phyloP scores from a whole-genome alignment of 2,329 filamentous ascomycete species.

The Paecilomyces sp. region DNA sequence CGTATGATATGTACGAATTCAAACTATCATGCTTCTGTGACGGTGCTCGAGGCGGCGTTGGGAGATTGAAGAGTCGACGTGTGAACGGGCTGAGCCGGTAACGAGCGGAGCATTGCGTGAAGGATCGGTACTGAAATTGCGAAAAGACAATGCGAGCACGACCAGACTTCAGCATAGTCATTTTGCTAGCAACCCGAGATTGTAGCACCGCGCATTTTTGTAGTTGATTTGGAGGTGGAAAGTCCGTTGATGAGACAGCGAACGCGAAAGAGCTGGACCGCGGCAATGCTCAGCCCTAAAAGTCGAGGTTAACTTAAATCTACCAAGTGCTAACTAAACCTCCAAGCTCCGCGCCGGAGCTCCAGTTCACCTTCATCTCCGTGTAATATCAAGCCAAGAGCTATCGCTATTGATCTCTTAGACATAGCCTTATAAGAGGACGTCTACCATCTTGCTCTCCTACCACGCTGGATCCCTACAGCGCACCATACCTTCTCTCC shows the following conservation, averaged over 20 bases:
- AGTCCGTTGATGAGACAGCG: background rate
- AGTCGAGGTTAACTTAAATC: background rate
- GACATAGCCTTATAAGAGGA: no score
- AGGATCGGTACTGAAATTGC: slow-evolving; percentile 2
- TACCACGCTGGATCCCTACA: background rate
- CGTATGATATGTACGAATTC: slow-evolving; percentile 33
- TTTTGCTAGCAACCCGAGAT: background rate
- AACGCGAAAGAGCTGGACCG: background rate
- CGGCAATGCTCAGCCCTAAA: background rate
- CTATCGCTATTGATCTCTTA: no score
- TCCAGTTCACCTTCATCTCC: background rate
- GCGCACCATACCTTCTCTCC: background rate
- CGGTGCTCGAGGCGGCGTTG: slow-evolving; percentile 24
- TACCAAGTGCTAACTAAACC: background rate
- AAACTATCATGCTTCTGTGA: slow-evolving; percentile 31
- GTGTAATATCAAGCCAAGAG: background rate
- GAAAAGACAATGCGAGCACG: background rate
- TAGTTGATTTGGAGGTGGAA: background rate
- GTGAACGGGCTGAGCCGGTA: slow-evolving; percentile 18
- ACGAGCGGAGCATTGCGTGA: slow-evolving; percentile 3
- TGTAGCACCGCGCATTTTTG: background rate
- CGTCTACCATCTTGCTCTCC: no score
- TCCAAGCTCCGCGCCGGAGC: background rate
- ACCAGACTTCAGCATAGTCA: background rate
- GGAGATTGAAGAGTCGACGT: slow-evolving; percentile 29